A percentile compares a stretch with the other conserved stretches of the same genome.
Evolutionary conservation across 2,329 filamentous ascomycete genomes (phyloP).

Genomic region (Clarireedia hainanense): DNA sequence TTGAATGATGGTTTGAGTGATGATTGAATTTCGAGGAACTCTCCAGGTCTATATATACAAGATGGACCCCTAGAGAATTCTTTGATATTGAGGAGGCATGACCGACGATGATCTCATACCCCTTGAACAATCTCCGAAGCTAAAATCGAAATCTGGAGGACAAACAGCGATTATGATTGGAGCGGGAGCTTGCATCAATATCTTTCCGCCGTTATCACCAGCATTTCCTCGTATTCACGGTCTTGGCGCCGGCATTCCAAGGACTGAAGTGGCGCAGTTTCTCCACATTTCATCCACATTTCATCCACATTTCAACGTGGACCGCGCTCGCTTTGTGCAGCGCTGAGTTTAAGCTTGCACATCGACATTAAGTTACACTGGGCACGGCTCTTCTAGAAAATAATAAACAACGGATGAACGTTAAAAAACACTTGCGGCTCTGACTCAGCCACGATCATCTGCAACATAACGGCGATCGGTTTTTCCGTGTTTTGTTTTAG

Average conservation of each 20-base stretch:
- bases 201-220: not conserved
- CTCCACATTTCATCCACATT: not conserved
- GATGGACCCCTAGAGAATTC: not conserved
- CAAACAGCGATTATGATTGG: not conserved
- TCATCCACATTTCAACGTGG: not conserved
- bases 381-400: not conserved
- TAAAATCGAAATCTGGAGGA: not conserved
- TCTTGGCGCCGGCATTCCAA: not conserved
- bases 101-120: not conserved
- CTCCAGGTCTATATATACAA: slow-evolving; percentile 1
- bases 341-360: not conserved
- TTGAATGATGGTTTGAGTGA: not conserved
- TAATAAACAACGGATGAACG: not conserved
- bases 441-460: not conserved
- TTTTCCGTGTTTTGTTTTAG: too few relatives aligned
- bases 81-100: not conserved
- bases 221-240: not conserved
- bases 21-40: not conserved
- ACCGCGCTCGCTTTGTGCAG: not conserved
- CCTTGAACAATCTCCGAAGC: not conserved
- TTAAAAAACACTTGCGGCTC: not conserved
- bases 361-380: not conserved
- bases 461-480: too few relatives aligned
- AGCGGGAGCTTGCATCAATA: not conserved
- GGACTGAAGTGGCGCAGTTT: not conserved